Percentiles rank a stretch among this genome's conserved stretches.
These are phyloP conservation scores for Gloeostereum incarnatum DNA, from an alignment of 768 basidiomycete species.

Conservation along the genomic window DNA sequence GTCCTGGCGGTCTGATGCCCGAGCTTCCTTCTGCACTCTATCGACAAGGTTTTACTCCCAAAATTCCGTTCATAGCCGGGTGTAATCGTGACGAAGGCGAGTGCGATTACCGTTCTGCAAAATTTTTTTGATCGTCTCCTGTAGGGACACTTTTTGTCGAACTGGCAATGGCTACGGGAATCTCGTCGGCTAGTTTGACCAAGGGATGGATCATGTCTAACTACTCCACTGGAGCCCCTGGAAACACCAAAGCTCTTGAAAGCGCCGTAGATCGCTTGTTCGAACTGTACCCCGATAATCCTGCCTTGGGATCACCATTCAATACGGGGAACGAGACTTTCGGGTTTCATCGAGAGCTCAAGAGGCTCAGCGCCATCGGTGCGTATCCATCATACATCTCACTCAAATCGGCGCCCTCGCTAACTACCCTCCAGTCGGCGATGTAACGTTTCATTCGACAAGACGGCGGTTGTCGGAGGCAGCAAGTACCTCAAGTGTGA, in stretches of 20 bases:
- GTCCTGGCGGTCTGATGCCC: conserved; percentile 25
- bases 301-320: conserved; percentile 33
- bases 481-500: not conserved
- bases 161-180: conserved; percentile 18
- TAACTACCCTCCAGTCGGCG: conserved; percentile 11
- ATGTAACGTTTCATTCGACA: conserved; percentile 17
- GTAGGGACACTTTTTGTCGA: conserved; percentile 12
- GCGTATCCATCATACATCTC: not conserved
- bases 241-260: conserved; percentile 6
- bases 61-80: conserved; percentile 34
- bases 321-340: conserved; percentile 35
- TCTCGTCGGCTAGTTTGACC: conserved; percentile 16
- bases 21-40: conserved; percentile 26
- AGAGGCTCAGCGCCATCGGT: conserved; percentile 25
- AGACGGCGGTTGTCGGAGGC: conserved; percentile 14
- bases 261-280: conserved; percentile 15
- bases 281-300: conserved; percentile 30
- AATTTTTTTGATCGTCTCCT: not conserved
- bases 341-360: conserved; percentile 27
- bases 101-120: not conserved
- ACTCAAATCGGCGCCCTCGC: too few species aligned
- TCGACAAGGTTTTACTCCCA: conserved; percentile 21
- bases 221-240: conserved; percentile 13
- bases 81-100: conserved; percentile 36
- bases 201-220: conserved; percentile 12